Conservation (phyloP, 2,329 filamentous ascomycete species). For the Drechslerella coelobrocha region DNA sequence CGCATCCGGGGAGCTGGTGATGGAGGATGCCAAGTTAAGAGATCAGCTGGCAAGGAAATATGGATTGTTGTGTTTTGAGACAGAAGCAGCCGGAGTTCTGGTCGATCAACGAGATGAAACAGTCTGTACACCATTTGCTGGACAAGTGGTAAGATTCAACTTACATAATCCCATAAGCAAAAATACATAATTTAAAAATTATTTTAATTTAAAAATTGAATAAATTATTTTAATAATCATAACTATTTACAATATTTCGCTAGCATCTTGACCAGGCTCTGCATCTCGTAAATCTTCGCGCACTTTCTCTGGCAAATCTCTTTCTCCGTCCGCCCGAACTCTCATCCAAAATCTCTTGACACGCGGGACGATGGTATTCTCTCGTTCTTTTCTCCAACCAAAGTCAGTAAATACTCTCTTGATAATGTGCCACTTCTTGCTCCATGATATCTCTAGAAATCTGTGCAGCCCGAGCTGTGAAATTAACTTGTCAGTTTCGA, state of each 20-base stretch:
- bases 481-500: not conserved
- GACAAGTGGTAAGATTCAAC: no score
- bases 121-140: no score
- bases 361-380: not conserved
- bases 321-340: not conserved
- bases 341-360: not conserved
- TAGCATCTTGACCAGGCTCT: no score
- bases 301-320: not conserved
- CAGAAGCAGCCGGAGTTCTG: not conserved
- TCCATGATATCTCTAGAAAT: not conserved
- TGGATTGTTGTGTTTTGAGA: slow-evolving; percentile 2
- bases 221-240: no score
- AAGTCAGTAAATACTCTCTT: not conserved
- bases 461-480: slow-evolving; percentile 3
- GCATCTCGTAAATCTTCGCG: not conserved
- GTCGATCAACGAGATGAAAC: no score
- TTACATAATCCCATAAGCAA: no score
- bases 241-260: no score
- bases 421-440: not conserved
- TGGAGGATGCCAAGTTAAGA: not conserved
- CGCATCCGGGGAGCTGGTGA: slow-evolving; percentile 3
- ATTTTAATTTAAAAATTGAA: no score
- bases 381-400: not conserved
- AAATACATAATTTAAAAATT: no score
- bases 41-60: slow-evolving; percentile 1